Base-by-base conservation (phyloP, 495 filamentous ascomycete genomes). In the Neurospora pannonica region DNA sequence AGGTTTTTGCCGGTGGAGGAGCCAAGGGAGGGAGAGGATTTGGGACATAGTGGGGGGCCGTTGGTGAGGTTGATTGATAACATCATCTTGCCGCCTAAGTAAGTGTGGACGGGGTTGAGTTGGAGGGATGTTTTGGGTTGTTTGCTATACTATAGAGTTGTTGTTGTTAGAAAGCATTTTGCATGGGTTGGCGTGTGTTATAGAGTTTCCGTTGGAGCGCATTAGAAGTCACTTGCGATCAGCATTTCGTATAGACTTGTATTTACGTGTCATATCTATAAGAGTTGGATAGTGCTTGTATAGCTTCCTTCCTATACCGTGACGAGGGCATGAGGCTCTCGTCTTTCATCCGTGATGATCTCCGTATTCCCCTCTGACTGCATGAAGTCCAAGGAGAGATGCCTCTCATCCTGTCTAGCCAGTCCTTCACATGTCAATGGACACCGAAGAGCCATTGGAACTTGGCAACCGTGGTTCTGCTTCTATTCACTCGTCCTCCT, bases 51-150 rank as follows among this genome's bases (percentile, higher is more conserved):
- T 36, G 85, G 85, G 31, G 90, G 90, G 0, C 86, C 93, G 8
- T 46, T 81, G 24, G 96, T 99, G 24, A 87, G 96, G 72, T 82
- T 99, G 80, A 98, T 99, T 80, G 96, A 99, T 80, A 99, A 99
- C 77, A 90, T 98, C 77, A 92, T 97, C 72, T 82, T 96, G 39
- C 84, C 87, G 76, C 88, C 90, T 0, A 24, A 34, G 1, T 46
- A 17, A 5, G n/a, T 7, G 15, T 21, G 19, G 9, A 62, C 0
- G 2, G 15, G 34, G 37, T 38, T 31, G 40, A 9, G 19, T 10
- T 17, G 43, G 19, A 46, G n/a, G n/a, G 19, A 9, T n/a, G 19
- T 10, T 13, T 54, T 54, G 21, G 21, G 21, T 46, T n/a, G 21
- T 10, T 46, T n/a, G 46, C 4, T 28, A 24, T 17, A 17, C 28